These are phyloP conservation scores for Trypanosoma conorhini DNA, from an alignment of 208 protist species.

Conservation along the genomic window DNA sequence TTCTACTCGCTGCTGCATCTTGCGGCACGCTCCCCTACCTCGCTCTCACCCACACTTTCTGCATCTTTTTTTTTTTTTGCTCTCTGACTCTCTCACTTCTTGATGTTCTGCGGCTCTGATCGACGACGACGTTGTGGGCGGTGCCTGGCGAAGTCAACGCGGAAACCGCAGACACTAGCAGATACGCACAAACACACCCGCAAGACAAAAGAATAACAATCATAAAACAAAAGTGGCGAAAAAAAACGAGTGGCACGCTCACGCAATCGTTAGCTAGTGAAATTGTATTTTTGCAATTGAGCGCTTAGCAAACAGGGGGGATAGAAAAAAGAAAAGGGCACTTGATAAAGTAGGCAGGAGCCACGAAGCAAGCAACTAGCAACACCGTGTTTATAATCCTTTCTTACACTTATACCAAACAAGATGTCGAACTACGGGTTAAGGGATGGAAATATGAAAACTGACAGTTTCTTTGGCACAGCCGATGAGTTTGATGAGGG, in stretches of 20 bases:
- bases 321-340: no score
- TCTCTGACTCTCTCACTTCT: no score
- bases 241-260: background rate
- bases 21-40: background rate
- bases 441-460: conserved; percentile 6
- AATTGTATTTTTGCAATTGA: background rate
- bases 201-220: no score
- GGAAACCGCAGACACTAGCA: background rate
- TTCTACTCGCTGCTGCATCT: background rate
- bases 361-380: background rate
- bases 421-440: conserved; percentile 16
- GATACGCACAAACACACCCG: conserved; percentile 2
- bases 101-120: background rate
- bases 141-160: background rate
- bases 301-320: background rate
- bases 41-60: background rate
- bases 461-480: conserved; percentile 24
- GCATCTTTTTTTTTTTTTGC: conserved; percentile 1
- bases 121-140: background rate
- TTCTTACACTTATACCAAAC: background rate
- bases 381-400: background rate
- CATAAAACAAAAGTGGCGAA: background rate
- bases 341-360: no score
- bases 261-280: background rate
- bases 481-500: conserved; percentile 85